Conservation (phyloP, 2,329 filamentous ascomycete genomes). For the Magnaporthiopsis poae region DNA sequence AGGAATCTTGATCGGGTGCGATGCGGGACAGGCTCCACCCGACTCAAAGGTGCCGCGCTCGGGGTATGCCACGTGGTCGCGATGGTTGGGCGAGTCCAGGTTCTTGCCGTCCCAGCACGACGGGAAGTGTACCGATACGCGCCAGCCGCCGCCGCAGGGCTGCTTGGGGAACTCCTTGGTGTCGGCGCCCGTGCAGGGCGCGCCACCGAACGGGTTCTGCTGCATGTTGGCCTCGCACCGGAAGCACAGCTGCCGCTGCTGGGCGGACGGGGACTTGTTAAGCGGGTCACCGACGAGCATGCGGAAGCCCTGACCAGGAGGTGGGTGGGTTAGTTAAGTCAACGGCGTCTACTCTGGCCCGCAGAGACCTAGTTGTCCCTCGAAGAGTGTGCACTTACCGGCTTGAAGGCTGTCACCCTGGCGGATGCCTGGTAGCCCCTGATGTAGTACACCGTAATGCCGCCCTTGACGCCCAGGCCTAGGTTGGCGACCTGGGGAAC, state of each 20-base stretch:
- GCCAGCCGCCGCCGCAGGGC: constrained; percentile 29
- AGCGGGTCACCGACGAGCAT: constrained; percentile 18
- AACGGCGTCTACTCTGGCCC: neutral
- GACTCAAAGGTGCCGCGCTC: constrained; percentile 15
- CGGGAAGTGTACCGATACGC: constrained; percentile 31
- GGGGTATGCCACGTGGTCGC: constrained; percentile 15
- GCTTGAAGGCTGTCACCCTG: constrained; percentile 12
- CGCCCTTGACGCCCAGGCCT: constrained; percentile 11
- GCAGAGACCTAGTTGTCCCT: neutral
- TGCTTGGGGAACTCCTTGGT: constrained; percentile 27
- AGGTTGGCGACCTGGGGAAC: constrained; percentile 14
- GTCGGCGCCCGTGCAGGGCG: constrained; percentile 22
- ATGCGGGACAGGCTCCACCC: constrained; percentile 15
- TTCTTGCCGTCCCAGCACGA: constrained; percentile 35
- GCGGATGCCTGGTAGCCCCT: constrained; percentile 11
- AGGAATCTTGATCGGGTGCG: constrained; percentile 16
- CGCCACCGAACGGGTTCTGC: constrained; percentile 18
- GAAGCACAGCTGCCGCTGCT: constrained; percentile 16
- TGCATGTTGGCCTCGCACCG: constrained; percentile 15
- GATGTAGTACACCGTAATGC: constrained; percentile 15
- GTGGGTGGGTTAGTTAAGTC: neutral
- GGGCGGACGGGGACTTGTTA: constrained; percentile 4
- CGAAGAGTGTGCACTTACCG: constrained; percentile 1
- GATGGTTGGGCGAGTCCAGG: constrained; percentile 33
- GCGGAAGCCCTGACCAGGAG: constrained; percentile 13